phyloP scores from a whole-genome alignment of 2,329 filamentous ascomycete genomes.

The Xylariaceae sp. region DNA sequence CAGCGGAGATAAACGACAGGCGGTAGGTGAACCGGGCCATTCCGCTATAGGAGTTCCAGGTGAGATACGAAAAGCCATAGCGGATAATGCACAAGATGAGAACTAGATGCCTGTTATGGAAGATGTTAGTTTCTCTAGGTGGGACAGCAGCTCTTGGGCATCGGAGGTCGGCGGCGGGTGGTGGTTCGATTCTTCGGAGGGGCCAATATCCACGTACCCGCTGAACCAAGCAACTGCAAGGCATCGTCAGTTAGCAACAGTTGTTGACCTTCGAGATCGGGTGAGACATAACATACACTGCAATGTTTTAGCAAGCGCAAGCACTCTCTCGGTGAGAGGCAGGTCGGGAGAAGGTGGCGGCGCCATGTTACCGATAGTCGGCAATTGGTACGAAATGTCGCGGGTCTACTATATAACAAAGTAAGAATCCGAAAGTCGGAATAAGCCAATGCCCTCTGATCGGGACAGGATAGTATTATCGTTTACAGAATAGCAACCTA shows the following conservation, averaged over 20 bases:
- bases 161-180: constrained; percentile 1
- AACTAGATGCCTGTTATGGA: constrained; percentile 64
- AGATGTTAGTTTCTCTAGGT: constrained; percentile 7
- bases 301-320: constrained; percentile 77
- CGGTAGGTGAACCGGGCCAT: constrained; percentile 84
- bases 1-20: constrained; percentile 81
- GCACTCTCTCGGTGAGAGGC: constrained; percentile 68
- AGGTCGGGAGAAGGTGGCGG: constrained; percentile 65
- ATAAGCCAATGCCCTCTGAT: not conserved
- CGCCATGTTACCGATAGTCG: constrained; percentile 48
- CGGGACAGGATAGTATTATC: no score
- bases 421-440: not conserved
- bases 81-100: constrained; percentile 77
- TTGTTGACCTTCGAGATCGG: constrained; percentile 16
- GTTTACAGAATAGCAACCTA: no score
- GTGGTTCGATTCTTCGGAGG: constrained; percentile 2
- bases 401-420: constrained; percentile 5
- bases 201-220: constrained; percentile 53
- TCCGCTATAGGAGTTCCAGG: constrained; percentile 77
- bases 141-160: not conserved
- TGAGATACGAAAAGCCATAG: constrained; percentile 80
- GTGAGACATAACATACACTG: constrained; percentile 61
- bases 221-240: constrained; percentile 68
- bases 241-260: constrained; percentile 27
- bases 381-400: not conserved